Evolutionary conservation across 106 monocot species (phyloP), one percentile per base, ranked within the genome.

Genomic region (Dendrobium catenatum): DNA sequence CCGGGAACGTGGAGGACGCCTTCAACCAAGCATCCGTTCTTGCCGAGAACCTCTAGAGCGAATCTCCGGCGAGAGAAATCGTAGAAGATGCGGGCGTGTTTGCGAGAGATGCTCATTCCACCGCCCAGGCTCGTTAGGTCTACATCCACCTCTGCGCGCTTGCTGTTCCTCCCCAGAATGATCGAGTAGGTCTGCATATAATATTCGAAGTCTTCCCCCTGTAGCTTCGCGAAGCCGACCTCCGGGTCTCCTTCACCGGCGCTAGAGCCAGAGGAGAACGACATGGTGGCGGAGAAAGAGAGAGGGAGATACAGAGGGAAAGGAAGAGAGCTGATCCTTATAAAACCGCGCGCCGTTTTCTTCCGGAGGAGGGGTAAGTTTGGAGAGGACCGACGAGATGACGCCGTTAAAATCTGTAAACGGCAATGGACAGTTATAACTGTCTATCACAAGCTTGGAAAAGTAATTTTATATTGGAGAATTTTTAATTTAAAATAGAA

Each of bases 181-280:
- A 96, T 96, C 20, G 95, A 96, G 85, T 96, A 96, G 51, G 93
- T 96, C 83, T 96, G 95, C 95, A 96, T 96, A 86, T 93, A 96
- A 87, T 91, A 96, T 84, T 96, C 95, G 84, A 96, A 96, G 79
- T 89, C 88, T 82, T 96, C 90, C 6, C 95, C 95, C 80, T 96
- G 95, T 1, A 96, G 93, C 89, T 96, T 96, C 67, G 95, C 95
- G 75, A 96, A 96, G 5, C 93, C 95, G 15, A 86, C 95, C 74
- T 90, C 91, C 27, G 84, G 72, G 42, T 88, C 91, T 10, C 80
- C 82, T 17, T 72, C 79, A 59, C 73, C 85, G 70, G 22, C 72
- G 42, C 64, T 15, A 9, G 73, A 47, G 49, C 64, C 29, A 4
- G 73, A 47, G 47, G 61, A 20, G 11, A 44, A 79, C 29, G 27